Conservation (phyloP, 768 basidiomycete genomes). For the Cystobasidium onofrii region DNA sequence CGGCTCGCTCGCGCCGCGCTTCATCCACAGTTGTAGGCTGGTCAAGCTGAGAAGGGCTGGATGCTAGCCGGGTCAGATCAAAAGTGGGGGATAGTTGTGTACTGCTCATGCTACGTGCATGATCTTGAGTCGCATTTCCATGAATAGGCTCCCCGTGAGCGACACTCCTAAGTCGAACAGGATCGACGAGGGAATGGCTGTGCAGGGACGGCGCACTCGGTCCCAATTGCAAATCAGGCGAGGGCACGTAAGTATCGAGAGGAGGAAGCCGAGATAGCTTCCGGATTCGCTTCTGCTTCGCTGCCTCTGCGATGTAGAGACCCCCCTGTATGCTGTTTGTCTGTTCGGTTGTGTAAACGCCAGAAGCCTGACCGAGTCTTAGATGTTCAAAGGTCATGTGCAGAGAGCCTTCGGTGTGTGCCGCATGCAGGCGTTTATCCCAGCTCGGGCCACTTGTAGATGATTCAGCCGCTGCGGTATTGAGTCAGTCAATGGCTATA, state of each 20-base stretch:
- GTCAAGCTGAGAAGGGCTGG: too few relatives aligned
- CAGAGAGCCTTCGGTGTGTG: not conserved
- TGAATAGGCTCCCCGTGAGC: not conserved
- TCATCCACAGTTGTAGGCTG: too few relatives aligned
- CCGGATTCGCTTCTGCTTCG: too few relatives aligned
- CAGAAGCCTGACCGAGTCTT: too few relatives aligned
- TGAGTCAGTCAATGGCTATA: too few relatives aligned
- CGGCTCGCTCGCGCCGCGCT: too few relatives aligned
- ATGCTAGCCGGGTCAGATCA: too few relatives aligned
- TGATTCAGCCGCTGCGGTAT: not conserved
- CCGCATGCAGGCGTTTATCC: not conserved
- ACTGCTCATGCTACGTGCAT: not conserved
- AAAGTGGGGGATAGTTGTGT: not conserved
- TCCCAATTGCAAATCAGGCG: too few relatives aligned
- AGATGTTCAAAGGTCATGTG: not conserved
- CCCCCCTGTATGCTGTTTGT: not conserved
- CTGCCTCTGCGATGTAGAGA: too few relatives aligned
- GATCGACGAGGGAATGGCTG: not conserved
- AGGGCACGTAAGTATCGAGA: too few relatives aligned
- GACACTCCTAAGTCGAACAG: not conserved
- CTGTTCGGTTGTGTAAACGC: not conserved
- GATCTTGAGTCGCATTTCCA: not conserved
- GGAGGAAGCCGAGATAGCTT: too few relatives aligned
- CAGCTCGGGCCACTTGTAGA: not conserved
- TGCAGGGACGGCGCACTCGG: not conserved